Base-by-base conservation (phyloP, 169 alveolate genomes). In the Cystoisospora suis region DNA sequence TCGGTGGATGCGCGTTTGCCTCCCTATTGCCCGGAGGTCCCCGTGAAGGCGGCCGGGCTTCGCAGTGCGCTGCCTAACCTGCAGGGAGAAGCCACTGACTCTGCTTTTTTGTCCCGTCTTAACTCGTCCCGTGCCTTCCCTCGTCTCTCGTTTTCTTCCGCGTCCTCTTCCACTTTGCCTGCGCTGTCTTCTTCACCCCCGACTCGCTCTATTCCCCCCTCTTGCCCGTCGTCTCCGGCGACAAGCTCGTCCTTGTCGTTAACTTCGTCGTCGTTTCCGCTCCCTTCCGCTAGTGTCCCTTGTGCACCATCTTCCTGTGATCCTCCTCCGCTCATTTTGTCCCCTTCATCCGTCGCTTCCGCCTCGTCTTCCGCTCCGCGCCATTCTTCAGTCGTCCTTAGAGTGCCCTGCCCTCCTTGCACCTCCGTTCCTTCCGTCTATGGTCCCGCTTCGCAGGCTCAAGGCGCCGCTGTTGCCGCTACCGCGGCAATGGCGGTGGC, bases 381-480 rank as follows among this genome's bases (percentile, higher is more conserved):
- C 23, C 65, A 12, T 9, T 38, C 75, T 61, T 61, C 75, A 5
- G 40, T 12, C 75, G 75, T 38, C 36, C 34, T 29, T 61, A 29
- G 20, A 5, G 7, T n/a, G 15, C 38, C 80, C n/a, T 59, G 34
- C 40, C 77, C 27, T 1, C 45, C 44, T 17, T 65, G 45, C 29
- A 3, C 77, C 1, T 44, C 42, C 77, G 6, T 36, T 65, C 20
- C 20, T 9, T 44, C 20, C 77, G 6, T 12, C 44, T 23, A 36
- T 20, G 42, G 23, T 12, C 77, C 12, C 1, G 77, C 77, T 12
- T 65, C 77, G 9, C 77, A 27, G 5, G 77, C 77, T 23, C 45
- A 65, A n/a, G 77, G 77, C 58, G 83, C 83, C 7, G 83, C 83
- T 4, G 83, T 40, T 34, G 83, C 56, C 34, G 56, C 83, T 72